Base-by-base conservation (phyloP, 2,329 filamentous ascomycete species). In the Aspergillus sp. region DNA sequence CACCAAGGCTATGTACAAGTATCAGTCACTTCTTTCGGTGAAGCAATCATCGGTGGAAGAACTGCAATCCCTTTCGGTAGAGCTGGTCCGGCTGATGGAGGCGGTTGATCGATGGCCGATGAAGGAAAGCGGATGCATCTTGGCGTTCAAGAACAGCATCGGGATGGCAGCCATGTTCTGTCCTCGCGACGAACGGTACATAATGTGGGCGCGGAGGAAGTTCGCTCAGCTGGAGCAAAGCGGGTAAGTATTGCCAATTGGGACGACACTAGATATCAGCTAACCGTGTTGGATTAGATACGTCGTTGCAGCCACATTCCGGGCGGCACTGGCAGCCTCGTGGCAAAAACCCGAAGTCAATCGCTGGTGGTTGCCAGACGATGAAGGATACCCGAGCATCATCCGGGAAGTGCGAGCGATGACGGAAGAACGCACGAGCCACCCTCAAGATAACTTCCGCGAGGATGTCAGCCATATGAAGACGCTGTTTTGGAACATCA, bases 361-460 rank as follows among this genome's bases (percentile, higher is more conserved):
- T 48, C 83, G 88, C 59, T 97, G 92, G 91, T 99, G 95, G 95
- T 84, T 97, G 2, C 91, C 92, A 2, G 85, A 95, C 73, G 86
- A 91, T 63, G 90, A 94, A 78, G 87, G 86, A 1, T 90, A 90
- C 68, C 88, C 86, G 10, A 84, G 86, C 0, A 85, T 96, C 44
- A 82, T 97, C 57, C 88, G 88, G 54, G 89, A 85, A 57, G 88
- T 96, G 62, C 89, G 93, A 19, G 84, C 86, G 44, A 93, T 96
- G 76, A 91, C 92, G 27, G 88, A 91, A 67, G 91, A 95, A 65
- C 86, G 91, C 51, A 90, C 84, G 7, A 85, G 81, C 19, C 85
- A 77, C 41, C 80, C 81, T 1, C 78, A 77, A 57, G 80, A 84
- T 64, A 73, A 80, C 61, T 75, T 80, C 54, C 79, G 80, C 6